Evolutionary conservation across 192 early-diverging fungal species (phyloP), one percentile per base, ranked within the genome.

Genomic region (Coemansia sp.): DNA sequence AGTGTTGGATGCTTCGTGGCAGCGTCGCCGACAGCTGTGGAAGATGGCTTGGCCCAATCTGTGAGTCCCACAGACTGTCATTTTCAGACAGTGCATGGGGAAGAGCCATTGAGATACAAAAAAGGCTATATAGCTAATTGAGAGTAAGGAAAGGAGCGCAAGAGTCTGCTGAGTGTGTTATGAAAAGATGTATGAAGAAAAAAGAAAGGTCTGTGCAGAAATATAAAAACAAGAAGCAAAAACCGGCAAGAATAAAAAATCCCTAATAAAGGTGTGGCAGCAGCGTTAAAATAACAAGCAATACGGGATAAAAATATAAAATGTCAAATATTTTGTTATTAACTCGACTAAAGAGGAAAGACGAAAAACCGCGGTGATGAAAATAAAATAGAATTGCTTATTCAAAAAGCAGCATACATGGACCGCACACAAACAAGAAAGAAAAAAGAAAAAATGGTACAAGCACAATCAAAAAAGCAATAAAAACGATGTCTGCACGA

Each of bases 1-100:
- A 77, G 22, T 67, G 66, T 34, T 63, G 75, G 20, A 72, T 66
- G 40, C 51, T 63, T 34, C 63, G 62, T 18, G 69, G 70, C 22
- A 77, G 56, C 48, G 75, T 72, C 14, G 75, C 48, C 49, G 29
- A 30, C 55, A 29, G 55, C 55, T 33, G 55, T 33, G 55, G 30
- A 14, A 2, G 66, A n/a, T 49, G 60, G 30, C 50, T 61, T 42
- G 57, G 20, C 36, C 51, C 31, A 32, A 31, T 32, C 30, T 30
- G 16, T 10, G 31, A 57, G 32, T 48, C 42, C 60, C 60, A 61
- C 12, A 30, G 4, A 28, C 60, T 61, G 38, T 58, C 57, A 14
- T 59, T n/a, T 40, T 66, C 58, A 12, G 63, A 52, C 65, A 73
- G 72, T 61, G 30, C 16, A n/a, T 61, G 40, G 22, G 42, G 42